Conservation (phyloP, 78 protist species). For the Dictyostelium purpureum region DNA sequence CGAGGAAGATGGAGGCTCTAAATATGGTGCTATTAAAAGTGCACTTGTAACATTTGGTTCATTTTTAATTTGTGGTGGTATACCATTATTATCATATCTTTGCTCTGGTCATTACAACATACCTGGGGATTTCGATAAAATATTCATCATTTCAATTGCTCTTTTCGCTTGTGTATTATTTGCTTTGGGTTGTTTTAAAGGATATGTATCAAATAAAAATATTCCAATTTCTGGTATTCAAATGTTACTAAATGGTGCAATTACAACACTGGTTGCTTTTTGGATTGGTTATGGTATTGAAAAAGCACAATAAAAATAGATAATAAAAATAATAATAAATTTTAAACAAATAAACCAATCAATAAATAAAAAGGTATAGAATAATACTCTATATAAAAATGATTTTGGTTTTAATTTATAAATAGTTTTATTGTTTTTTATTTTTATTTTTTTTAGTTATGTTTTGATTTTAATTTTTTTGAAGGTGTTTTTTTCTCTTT, state of each 20-base stretch:
- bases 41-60: constrained; percentile 60
- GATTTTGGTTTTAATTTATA: too few relatives aligned
- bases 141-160: constrained; percentile 57
- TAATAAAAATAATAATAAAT: neutral
- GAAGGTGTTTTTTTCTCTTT: neutral
- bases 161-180: constrained; percentile 45
- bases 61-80: constrained; percentile 61
- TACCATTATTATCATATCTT: constrained; percentile 18
- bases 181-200: constrained; percentile 77
- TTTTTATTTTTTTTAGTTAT: neutral
- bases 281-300: constrained; percentile 80
- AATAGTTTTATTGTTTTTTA: neutral
- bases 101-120: neutral
- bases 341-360: neutral
- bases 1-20: constrained; percentile 28
- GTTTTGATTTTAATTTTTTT: neutral
- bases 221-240: constrained; percentile 53
- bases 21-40: constrained; percentile 42
- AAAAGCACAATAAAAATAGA: neutral
- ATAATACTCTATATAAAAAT: too few relatives aligned
- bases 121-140: constrained; percentile 7
- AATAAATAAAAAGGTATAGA: neutral
- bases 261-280: constrained; percentile 79
- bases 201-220: constrained; percentile 51
- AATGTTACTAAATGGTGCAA: constrained; percentile 75